Evolutionary conservation across 371 early-diverging fungal genomes (phyloP).

Genomic region (Blakeslea trispora): DNA sequence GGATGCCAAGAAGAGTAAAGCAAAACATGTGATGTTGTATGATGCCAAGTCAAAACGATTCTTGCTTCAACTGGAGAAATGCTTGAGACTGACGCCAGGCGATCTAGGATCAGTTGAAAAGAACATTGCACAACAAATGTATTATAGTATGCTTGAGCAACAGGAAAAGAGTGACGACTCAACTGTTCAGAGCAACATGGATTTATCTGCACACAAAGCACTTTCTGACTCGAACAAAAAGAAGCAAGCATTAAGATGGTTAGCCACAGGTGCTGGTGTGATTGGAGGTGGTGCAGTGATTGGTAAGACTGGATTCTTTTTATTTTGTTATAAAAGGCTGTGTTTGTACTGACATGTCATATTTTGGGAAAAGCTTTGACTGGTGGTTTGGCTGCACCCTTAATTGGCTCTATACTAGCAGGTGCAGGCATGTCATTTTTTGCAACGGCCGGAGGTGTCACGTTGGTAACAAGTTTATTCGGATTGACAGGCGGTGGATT

Average conservation of each 20-base stretch:
- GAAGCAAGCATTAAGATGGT: constrained; percentile 55
- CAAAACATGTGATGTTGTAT: constrained; percentile 31
- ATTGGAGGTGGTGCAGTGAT: constrained; percentile 68
- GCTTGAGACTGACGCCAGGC: constrained; percentile 16
- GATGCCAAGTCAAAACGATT: constrained; percentile 47
- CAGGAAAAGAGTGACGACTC: constrained; percentile 13
- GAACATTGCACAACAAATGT: constrained; percentile 49
- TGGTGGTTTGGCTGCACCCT: constrained; percentile 69
- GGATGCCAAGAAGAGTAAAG: background rate
- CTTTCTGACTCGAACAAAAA: constrained; percentile 54
- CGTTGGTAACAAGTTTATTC: constrained; percentile 64
- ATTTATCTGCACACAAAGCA: constrained; percentile 41
- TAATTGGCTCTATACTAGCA: constrained; percentile 59
- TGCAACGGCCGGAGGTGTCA: constrained; percentile 64
- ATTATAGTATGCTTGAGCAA: constrained; percentile 40
- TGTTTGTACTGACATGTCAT: too few species aligned
- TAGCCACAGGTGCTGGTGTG: constrained; percentile 62
- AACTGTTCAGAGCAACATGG: constrained; percentile 25
- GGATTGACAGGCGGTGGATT: constrained; percentile 66
- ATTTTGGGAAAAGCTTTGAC: constrained; percentile 46
- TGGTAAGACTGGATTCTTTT: constrained; percentile 37
- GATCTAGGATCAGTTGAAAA: constrained; percentile 44
- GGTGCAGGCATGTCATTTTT: constrained; percentile 62
- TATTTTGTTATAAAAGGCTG: too few species aligned
- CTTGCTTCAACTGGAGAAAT: constrained; percentile 29